phyloP scores from a whole-genome alignment of 257 asterid species.

The Rhazya stricta region DNA sequence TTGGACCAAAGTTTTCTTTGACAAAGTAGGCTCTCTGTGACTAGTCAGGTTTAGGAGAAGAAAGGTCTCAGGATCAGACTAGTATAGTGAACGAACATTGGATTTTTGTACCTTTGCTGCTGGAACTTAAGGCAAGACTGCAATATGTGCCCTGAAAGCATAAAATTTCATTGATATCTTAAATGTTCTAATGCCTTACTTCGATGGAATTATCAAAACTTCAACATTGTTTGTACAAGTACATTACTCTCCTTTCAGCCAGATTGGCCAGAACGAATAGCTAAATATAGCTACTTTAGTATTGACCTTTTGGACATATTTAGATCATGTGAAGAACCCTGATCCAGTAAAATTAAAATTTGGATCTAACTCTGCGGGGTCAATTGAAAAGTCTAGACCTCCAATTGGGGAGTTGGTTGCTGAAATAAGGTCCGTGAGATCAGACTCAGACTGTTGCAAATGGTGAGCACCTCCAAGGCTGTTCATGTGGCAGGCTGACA shows the following conservation, averaged over 20 bases:
- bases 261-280: conserved; percentile 8
- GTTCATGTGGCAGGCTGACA: conserved; percentile 26
- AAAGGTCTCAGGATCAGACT: not conserved
- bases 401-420: conserved; percentile 68
- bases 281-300: not conserved
- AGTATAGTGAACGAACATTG: not conserved
- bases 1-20: not conserved
- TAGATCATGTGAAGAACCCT: conserved; percentile 39
- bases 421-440: conserved; percentile 46
- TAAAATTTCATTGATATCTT: not conserved
- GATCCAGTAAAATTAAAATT: conserved; percentile 46
- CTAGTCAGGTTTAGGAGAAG: not conserved
- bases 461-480: conserved; percentile 19
- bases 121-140: not conserved
- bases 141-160: not conserved
- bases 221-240: conserved; percentile 8
- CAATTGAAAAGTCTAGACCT: conserved; percentile 55
- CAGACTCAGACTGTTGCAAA: conserved; percentile 34
- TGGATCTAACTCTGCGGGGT: conserved; percentile 43
- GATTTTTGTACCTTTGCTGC: not conserved
- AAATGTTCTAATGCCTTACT: not conserved
- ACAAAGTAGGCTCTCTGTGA: not conserved
- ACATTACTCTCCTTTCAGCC: conserved; percentile 1
- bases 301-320: conserved; percentile 11
- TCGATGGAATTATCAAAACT: not conserved